Evolutionary conservation across 179 eudicot species (phyloP), one percentile per base, ranked within the genome.

Genomic region (Corrigiola litoralis): DNA sequence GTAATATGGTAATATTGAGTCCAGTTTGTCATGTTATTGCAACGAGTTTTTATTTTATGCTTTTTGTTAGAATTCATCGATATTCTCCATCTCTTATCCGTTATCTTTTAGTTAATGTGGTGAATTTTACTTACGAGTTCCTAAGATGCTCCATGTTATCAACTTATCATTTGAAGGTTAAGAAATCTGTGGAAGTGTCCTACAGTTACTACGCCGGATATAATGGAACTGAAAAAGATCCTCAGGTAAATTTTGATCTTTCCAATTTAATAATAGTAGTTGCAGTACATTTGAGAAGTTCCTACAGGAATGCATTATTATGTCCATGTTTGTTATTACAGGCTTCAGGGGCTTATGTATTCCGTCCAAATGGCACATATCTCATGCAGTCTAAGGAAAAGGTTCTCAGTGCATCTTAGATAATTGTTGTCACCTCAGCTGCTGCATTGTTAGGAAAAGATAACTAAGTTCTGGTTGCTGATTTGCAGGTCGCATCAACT

Each of bases 311-410:
- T 61, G 36, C 17, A 14, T 17, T 40, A 11, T 49, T 37, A 50
- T 16, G 5, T 65, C 42, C 41, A 21, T 70, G 29, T n/a, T 57
- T 52, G 38, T 72, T 58, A 18, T 65, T 81, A 52, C 76, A 95
- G 99, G 95, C 97, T 50, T 87, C 96, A 27, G 99, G 99, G 68
- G 99, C 99, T 33, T 95, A 95, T 50, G 52, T 91, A 49, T 95
- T 95, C 73, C 96, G 99, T 63, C 96, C 99, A 75, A 91, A 95
- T 77, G 85, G 90, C 59, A 75, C 90, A 23, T 65, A 63, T 56
- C 72, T 67, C 63, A 71, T 88, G 25, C 59, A 75, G 45, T 59
- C 86, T 33, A 61, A 85, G 48, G 79, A 34, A 64, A 61, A 83
- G 97, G 99, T 95, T 72, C 63, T 53, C 36, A 58, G 36, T 61